Percentiles rank a stretch among this genome's conserved stretches.
Evolutionary conservation across 345 rosid species (phyloP).

Genomic region (Zanthoxylum bungeanum): DNA sequence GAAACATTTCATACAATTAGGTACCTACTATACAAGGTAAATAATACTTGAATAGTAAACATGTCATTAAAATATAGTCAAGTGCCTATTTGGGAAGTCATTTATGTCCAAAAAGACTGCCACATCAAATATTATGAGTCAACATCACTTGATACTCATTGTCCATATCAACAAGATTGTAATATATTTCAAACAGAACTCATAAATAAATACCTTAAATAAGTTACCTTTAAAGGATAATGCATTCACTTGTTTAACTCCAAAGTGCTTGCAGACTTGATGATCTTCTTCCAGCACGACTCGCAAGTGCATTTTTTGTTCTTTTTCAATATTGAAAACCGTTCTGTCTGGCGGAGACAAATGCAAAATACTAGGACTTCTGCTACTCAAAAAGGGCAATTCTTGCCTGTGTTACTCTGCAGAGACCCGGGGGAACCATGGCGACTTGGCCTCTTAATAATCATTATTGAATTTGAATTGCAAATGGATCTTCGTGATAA

Average conservation of each 20-base stretch:
- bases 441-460: no score
- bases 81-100: neutral
- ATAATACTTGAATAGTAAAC: neutral
- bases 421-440: neutral
- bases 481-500: neutral
- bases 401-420: neutral
- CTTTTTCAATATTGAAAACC: neutral
- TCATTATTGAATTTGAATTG: neutral
- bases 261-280: neutral
- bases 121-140: neutral
- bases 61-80: neutral
- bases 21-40: neutral
- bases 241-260: neutral
- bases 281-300: neutral
- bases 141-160: neutral
- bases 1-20: neutral
- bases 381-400: neutral
- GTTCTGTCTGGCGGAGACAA: neutral
- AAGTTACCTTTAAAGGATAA: conserved; percentile 4
- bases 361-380: neutral
- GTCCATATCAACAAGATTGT: conserved; percentile 1
- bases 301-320: neutral
- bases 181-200: neutral
- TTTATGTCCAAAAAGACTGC: neutral
- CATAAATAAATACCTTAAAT: neutral